Percentiles rank a stretch among this genome's conserved stretches.
Conservation (phyloP, 352 stramenopile species). For the Saprolegnia diclina region DNA sequence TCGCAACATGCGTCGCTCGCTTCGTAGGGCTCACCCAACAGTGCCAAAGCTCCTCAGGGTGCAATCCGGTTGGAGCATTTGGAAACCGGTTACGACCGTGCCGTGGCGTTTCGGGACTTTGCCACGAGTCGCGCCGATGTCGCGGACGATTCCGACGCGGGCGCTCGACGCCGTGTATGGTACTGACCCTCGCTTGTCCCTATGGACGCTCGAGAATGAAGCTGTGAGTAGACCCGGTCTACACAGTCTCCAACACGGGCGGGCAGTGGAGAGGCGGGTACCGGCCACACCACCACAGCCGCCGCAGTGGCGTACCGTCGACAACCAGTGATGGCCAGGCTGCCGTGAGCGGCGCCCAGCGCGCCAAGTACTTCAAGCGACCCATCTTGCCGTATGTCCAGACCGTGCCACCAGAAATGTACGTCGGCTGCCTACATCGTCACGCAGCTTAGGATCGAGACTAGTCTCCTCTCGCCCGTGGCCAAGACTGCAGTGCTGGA, state of each 20-base stretch:
- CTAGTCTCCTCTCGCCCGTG: conserved; percentile 53
- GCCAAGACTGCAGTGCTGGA: conserved; percentile 32
- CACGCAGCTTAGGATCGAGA: neutral
- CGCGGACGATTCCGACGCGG: conserved; percentile 38
- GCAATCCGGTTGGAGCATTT: neutral
- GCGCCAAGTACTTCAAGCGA: conserved; percentile 87
- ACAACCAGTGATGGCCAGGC: conserved; percentile 32
- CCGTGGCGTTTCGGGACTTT: neutral
- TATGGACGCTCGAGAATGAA: neutral
- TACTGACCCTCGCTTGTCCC: conserved; percentile 27
- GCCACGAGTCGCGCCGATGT: conserved; percentile 13
- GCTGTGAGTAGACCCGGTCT: conserved; percentile 48
- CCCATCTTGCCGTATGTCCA: conserved; percentile 85
- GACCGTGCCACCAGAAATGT: conserved; percentile 80
- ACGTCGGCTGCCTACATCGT: conserved; percentile 24
- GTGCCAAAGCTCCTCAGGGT: neutral
- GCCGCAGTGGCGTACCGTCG: conserved; percentile 30
- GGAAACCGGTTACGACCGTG: neutral
- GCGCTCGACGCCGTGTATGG: conserved; percentile 76
- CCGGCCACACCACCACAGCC: conserved; percentile 31
- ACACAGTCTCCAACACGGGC: conserved; percentile 62
- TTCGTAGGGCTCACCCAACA: neutral
- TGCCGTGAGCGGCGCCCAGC: conserved; percentile 59
- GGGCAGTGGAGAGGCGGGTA: conserved; percentile 54
- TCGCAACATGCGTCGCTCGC: too few relatives aligned